phyloP scores from a whole-genome alignment of 2,329 filamentous ascomycete species.

The Penicillium sp. region DNA sequence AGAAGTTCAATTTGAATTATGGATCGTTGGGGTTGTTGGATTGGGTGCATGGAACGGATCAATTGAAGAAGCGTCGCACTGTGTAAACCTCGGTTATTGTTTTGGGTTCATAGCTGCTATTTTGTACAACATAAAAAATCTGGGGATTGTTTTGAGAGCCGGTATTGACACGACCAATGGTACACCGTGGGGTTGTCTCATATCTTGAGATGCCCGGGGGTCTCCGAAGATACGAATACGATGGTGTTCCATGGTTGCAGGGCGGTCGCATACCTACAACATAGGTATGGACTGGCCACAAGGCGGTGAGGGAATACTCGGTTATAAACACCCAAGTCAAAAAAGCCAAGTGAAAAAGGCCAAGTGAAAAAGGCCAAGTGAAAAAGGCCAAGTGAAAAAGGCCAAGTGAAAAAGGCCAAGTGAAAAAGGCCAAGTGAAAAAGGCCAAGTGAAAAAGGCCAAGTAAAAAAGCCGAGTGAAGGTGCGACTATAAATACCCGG shows the following conservation, averaged over 20 bases:
- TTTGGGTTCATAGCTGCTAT: neutral
- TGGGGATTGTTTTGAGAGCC: neutral
- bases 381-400: too few species aligned
- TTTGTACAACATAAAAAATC: neutral
- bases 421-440: too few species aligned
- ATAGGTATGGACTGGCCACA: neutral
- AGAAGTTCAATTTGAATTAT: constrained; percentile 57
- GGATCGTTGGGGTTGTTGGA: constrained; percentile 55
- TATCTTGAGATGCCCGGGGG: neutral
- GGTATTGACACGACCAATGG: neutral
- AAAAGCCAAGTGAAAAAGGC: too few species aligned
- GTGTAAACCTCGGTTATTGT: constrained; percentile 2
- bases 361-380: too few species aligned
- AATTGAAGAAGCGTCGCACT: constrained; percentile 17
- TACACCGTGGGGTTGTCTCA: neutral
- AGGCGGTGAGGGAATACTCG: neutral
- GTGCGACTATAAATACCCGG: neutral
- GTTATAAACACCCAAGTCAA: neutral
- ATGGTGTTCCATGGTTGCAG: neutral
- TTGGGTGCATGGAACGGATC: constrained; percentile 55
- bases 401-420: too few species aligned
- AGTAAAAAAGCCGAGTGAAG: too few species aligned
- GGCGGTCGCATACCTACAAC: too few species aligned
- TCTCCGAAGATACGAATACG: neutral
- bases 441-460: too few species aligned